Conservation (phyloP, 805 yeast genomes). For the Candida sanyiensis region DNA sequence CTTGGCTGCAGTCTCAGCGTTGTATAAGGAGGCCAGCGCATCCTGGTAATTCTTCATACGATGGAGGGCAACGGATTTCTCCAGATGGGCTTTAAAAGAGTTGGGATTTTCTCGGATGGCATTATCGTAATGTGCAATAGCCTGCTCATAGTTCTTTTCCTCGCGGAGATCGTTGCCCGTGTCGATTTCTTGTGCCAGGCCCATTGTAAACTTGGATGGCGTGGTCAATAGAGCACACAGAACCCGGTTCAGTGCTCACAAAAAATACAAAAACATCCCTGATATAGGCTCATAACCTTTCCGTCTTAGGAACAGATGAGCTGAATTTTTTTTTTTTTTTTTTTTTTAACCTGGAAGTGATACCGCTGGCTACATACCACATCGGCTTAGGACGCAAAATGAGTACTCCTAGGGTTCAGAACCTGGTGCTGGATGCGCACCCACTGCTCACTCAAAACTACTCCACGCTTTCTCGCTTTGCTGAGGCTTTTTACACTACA, state of each 20-base stretch:
- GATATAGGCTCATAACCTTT: slow-evolving; percentile 3
- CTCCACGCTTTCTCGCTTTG: slow-evolving; percentile 63
- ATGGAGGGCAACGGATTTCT: slow-evolving; percentile 41
- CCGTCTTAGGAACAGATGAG: slow-evolving; percentile 10
- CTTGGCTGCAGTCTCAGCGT: slow-evolving; percentile 40
- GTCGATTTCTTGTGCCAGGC: slow-evolving; percentile 29
- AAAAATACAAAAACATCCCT: background rate
- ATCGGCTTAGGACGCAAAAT: background rate
- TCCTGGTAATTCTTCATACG: slow-evolving; percentile 36
- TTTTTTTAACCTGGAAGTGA: background rate
- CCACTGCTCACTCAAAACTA: slow-evolving; percentile 87
- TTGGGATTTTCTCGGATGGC: slow-evolving; percentile 38
- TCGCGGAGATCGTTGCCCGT: slow-evolving; percentile 37
- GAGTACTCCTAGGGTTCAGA: slow-evolving; percentile 14
- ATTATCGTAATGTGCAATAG: slow-evolving; percentile 31
- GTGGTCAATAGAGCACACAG: background rate
- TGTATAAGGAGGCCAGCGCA: slow-evolving; percentile 38
- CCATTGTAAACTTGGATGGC: slow-evolving; percentile 21
- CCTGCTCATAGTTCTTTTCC: slow-evolving; percentile 36
- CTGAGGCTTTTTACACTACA: slow-evolving; percentile 72
- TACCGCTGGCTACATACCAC: no score
- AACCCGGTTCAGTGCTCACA: background rate
- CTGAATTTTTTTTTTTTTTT: slow-evolving; percentile 7
- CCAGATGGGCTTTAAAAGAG: slow-evolving; percentile 40
- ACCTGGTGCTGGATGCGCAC: slow-evolving; percentile 85